Evolutionary conservation across 345 rosid genomes (phyloP).

Genomic region (Syzygium jambos): DNA sequence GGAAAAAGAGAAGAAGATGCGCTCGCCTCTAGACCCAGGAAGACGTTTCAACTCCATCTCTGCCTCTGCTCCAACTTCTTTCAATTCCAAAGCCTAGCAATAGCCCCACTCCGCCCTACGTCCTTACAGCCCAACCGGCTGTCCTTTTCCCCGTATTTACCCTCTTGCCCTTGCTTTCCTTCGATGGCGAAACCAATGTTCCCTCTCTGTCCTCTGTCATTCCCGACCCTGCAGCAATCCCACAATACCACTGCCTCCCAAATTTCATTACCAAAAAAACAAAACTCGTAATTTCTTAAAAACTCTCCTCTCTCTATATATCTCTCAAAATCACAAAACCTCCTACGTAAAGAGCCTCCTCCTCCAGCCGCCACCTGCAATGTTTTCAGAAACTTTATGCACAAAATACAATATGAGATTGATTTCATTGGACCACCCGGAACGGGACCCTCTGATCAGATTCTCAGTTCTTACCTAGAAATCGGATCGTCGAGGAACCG

Average conservation of each 20-base stretch:
- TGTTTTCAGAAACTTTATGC: conserved; percentile 81
- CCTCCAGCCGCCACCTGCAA: conserved; percentile 42
- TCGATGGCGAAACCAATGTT: conserved; percentile 18
- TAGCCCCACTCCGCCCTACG: too few relatives aligned
- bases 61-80: too few relatives aligned
- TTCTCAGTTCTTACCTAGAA: too few relatives aligned
- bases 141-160: neutral
- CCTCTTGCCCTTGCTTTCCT: conserved; percentile 16
- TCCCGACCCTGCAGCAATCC: conserved; percentile 23
- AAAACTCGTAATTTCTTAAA: neutral
- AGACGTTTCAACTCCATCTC: too few relatives aligned
- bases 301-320: neutral
- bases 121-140: neutral
- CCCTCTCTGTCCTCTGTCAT: conserved; percentile 19
- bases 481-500: too few relatives aligned
- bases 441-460: too few relatives aligned
- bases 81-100: too few relatives aligned
- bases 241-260: neutral
- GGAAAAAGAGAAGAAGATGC: too few relatives aligned
- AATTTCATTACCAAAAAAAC: neutral
- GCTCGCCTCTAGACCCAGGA: too few relatives aligned
- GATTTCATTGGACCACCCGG: neutral
- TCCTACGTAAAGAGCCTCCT: conserved; percentile 6
- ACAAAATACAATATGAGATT: conserved; percentile 61
- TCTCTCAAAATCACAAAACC: neutral